These are phyloP conservation scores for Megacollybia marginata DNA, from an alignment of 768 basidiomycete genomes.

Conservation along the genomic window DNA sequence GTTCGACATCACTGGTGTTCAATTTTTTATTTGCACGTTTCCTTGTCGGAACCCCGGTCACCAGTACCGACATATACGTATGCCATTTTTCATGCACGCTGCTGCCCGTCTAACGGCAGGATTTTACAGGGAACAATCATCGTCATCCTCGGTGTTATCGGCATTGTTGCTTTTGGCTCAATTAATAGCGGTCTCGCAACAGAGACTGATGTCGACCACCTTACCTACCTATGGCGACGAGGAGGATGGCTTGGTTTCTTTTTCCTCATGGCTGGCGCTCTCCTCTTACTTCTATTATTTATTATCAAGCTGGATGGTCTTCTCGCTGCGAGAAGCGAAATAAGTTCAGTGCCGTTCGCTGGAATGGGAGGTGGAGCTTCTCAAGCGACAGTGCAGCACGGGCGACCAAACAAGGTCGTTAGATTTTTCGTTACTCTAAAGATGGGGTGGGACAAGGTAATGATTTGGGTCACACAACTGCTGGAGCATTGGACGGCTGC, in stretches of 20 bases:
- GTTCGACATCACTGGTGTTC: conserved; percentile 90
- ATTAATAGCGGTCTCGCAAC: conserved; percentile 73
- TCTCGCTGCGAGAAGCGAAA: conserved; percentile 61
- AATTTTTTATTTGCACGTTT: conserved; percentile 94
- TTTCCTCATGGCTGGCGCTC: conserved; percentile 66
- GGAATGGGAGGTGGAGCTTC: conserved; percentile 23
- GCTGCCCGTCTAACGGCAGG: not conserved
- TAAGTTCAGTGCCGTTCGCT: conserved; percentile 50
- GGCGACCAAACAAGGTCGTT: conserved; percentile 3
- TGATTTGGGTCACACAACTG: conserved; percentile 49
- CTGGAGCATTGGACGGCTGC: conserved; percentile 72
- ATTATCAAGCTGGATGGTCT: conserved; percentile 69
- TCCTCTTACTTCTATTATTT: conserved; percentile 59
- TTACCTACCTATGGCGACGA: conserved; percentile 82
- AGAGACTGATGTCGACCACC: conserved; percentile 66
- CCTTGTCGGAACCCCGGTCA: conserved; percentile 80
- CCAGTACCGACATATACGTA: conserved; percentile 76
- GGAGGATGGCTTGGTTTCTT: conserved; percentile 90
- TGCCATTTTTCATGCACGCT: conserved; percentile 12
- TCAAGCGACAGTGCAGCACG: not conserved
- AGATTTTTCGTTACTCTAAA: conserved; percentile 22
- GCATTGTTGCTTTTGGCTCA: conserved; percentile 82
- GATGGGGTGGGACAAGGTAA: conserved; percentile 35
- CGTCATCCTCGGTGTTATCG: conserved; percentile 78
- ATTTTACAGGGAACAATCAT: conserved; percentile 64